phyloP scores from a whole-genome alignment of 805 yeast species.

The Grigorovia yakushimaensis region DNA sequence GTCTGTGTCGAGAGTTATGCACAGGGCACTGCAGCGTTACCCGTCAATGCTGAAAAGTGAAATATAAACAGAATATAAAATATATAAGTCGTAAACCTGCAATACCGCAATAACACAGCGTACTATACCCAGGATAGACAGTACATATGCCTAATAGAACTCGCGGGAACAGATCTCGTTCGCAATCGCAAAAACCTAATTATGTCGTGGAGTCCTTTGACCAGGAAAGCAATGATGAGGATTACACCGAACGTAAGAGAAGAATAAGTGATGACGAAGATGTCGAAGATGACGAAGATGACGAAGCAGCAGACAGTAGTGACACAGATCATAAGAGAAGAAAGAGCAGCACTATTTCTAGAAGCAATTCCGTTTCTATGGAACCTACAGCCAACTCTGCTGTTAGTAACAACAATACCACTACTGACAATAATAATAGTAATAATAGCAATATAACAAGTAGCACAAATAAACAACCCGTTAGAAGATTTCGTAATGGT shows the following conservation, averaged over 20 bases:
- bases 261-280: slow-evolving; percentile 4
- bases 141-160: not conserved
- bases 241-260: not conserved
- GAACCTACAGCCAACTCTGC: not conserved
- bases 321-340: slow-evolving; percentile 8
- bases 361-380: slow-evolving; percentile 14
- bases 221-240: slow-evolving; percentile 23
- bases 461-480: not conserved
- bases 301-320: slow-evolving; percentile 12
- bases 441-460: slow-evolving; percentile 11
- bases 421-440: not conserved
- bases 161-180: slow-evolving; percentile 8
- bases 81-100: not conserved
- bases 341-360: slow-evolving; percentile 4
- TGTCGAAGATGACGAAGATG: slow-evolving; percentile 22
- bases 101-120: not conserved
- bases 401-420: not conserved
- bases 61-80: not conserved
- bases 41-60: not conserved
- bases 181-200: slow-evolving; percentile 17
- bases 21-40: not conserved
- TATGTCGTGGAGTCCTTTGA: slow-evolving; percentile 19
- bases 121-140: not conserved
- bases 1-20: not conserved
- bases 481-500: slow-evolving; percentile 14